phyloP scores from a whole-genome alignment of 768 basidiomycete genomes.

The Lentinula sp. region DNA sequence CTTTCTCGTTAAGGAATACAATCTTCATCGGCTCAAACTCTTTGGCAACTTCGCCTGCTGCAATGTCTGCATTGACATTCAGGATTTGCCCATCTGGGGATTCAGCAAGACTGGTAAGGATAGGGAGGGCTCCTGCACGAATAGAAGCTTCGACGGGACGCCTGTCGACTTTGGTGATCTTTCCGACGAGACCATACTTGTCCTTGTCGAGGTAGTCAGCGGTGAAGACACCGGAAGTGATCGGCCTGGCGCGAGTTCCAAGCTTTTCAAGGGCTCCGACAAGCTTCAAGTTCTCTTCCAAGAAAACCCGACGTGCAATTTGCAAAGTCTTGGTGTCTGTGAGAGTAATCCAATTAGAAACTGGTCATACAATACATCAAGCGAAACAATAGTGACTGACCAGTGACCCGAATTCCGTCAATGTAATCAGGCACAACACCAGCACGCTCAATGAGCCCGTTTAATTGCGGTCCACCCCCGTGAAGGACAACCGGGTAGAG shows the following conservation, averaged over 20 bases:
- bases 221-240: constrained; percentile 96
- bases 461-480: constrained; percentile 93
- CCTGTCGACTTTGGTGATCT: constrained; percentile 93
- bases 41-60: constrained; percentile 95
- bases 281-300: constrained; percentile 95
- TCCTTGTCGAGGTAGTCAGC: constrained; percentile 93
- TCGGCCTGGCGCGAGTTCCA: constrained; percentile 95
- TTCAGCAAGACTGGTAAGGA: constrained; percentile 92
- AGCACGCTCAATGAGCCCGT: constrained; percentile 87
- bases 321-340: constrained; percentile 90
- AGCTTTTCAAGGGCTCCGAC: constrained; percentile 90
- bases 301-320: constrained; percentile 92
- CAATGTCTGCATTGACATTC: constrained; percentile 98
- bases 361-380: background rate
- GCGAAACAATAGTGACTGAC: constrained; percentile 34
- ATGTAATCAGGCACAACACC: constrained; percentile 96
- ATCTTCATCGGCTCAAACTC: constrained; percentile 99
- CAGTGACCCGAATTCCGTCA: constrained; percentile 95
- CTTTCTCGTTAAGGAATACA: constrained; percentile 94
- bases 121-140: constrained; percentile 91
- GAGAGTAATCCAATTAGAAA: background rate
- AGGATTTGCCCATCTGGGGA: constrained; percentile 95
- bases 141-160: constrained; percentile 96
- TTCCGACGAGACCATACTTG: constrained; percentile 94
- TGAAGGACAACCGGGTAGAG: constrained; percentile 98